These are phyloP conservation scores for Ogataea trehalophila DNA, from an alignment of 805 yeast genomes.

Conservation along the genomic window DNA sequence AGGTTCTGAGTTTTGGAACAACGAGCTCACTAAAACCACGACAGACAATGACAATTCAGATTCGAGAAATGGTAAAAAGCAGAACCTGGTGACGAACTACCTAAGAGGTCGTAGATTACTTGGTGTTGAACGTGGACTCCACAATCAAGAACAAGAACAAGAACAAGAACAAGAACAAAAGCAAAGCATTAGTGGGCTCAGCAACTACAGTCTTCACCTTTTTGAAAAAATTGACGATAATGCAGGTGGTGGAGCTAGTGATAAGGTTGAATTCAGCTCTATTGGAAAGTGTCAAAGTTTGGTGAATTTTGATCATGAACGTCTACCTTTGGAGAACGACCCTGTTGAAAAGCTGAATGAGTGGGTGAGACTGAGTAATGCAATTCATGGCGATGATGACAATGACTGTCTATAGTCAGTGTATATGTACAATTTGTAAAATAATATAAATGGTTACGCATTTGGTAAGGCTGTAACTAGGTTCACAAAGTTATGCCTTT, in stretches of 20 bases:
- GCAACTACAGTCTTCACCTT: slow-evolving; percentile 3
- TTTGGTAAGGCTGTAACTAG: too few relatives aligned
- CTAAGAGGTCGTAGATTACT: slow-evolving; percentile 19
- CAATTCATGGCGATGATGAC: slow-evolving; percentile 13
- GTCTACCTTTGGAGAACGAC: slow-evolving; percentile 14
- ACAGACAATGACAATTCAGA: neutral
- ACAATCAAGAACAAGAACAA: neutral
- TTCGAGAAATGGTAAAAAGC: neutral
- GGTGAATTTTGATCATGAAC: slow-evolving; percentile 20
- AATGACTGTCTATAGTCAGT: neutral
- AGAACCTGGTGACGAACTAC: slow-evolving; percentile 8
- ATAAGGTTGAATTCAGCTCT: slow-evolving; percentile 5
- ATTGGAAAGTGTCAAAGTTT: slow-evolving; percentile 9
- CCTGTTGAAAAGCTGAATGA: slow-evolving; percentile 16
- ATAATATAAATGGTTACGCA: too few relatives aligned
- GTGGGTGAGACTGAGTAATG: slow-evolving; percentile 16
- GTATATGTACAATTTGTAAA: neutral
- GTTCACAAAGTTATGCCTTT: too few relatives aligned
- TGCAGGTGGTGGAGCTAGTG: slow-evolving; percentile 4
- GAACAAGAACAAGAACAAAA: neutral
- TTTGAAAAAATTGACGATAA: slow-evolving; percentile 7
- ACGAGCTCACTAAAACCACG: slow-evolving; percentile 2
- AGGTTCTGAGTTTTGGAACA: slow-evolving; percentile 9
- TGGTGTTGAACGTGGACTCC: slow-evolving; percentile 10
- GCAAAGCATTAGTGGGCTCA: neutral